A percentile compares a stretch with the other conserved stretches of the same genome.
Evolutionary conservation across 2,329 filamentous ascomycete species (phyloP).

Genomic region (Polytolypa hystricis): DNA sequence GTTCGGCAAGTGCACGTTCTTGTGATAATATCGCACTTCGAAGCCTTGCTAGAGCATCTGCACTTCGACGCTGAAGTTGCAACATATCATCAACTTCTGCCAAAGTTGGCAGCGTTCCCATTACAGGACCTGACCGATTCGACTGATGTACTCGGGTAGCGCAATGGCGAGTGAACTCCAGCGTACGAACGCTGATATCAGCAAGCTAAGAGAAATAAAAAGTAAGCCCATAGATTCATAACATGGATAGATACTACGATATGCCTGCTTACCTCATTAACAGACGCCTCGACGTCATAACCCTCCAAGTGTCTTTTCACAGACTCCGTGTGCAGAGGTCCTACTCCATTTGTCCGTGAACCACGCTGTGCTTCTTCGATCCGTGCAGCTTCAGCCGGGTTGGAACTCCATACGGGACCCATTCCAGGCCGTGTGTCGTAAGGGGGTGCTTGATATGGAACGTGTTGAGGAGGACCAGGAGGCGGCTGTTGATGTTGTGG

Average conservation of each 20-base stretch:
- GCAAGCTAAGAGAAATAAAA: constrained; percentile 31
- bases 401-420: constrained; percentile 19
- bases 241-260: too few relatives aligned
- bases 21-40: constrained; percentile 48
- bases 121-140: constrained; percentile 32
- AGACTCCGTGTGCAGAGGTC: constrained; percentile 30
- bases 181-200: constrained; percentile 32
- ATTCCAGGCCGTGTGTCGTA: constrained; percentile 25
- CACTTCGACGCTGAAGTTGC: constrained; percentile 32
- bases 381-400: constrained; percentile 16
- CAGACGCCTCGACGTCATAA: constrained; percentile 46
- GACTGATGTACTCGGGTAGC: constrained; percentile 33
- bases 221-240: too few relatives aligned
- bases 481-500: constrained; percentile 15
- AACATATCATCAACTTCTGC: constrained; percentile 38
- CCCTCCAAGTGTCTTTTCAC: constrained; percentile 55
- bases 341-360: constrained; percentile 17
- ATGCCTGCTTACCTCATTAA: constrained; percentile 35
- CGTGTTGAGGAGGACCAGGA: constrained; percentile 15
- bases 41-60: constrained; percentile 46
- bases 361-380: constrained; percentile 27
- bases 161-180: constrained; percentile 37
- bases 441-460: constrained; percentile 21
- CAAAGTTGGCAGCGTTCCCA: constrained; percentile 33
- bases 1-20: constrained; percentile 11